Evolutionary conservation across 805 yeast species (phyloP), one percentile per base, ranked within the genome.

Genomic region (Hagleromyces aurorensis): DNA sequence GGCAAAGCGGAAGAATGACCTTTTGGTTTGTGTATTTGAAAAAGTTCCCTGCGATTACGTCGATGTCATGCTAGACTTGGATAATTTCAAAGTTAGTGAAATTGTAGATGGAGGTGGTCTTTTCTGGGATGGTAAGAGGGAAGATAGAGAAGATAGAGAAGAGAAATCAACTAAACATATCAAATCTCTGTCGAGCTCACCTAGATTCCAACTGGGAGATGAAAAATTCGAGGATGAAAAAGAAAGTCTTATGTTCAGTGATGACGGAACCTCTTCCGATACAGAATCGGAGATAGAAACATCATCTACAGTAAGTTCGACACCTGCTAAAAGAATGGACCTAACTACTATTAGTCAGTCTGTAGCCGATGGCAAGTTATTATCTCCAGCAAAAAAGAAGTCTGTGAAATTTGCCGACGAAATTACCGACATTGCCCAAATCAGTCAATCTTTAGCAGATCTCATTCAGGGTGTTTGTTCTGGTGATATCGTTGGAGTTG

Each of bases 11-110:
- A 75, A 77, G 41, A 78, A 77, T 3, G 72, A 72, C 24, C 56
- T 82, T 32, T 67, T 86, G 30, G 78, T 85, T 28, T 77, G 91
- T 61, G 84, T 84, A 62, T 78, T 87, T 49, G 94, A 86, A 48
- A 91, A 84, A 49, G 84, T 86, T 16, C 82, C 75, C 3, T 73
- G 79, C 48, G 75, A 70, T 45, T 74, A 78, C n/a, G 64, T 75
- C 33, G 83, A 78, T 46, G 54, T 77, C 7, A 53, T 65, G 7
- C 56, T 75, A 14, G 62, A 61, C 23, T 17, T 49, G 15, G 41
- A 46, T 9, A 51, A 47, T 31, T 55, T 46, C 34, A 39, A 48
- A 4, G 48, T 53, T 3, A 48, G 41, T 4, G 44, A 40, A 18
- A 36, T 55, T 11, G 33, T 48, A 7, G 50, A 46, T 18, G 52